Conservation (phyloP, 257 asterid genomes). For the Solanum chiquidenum region DNA sequence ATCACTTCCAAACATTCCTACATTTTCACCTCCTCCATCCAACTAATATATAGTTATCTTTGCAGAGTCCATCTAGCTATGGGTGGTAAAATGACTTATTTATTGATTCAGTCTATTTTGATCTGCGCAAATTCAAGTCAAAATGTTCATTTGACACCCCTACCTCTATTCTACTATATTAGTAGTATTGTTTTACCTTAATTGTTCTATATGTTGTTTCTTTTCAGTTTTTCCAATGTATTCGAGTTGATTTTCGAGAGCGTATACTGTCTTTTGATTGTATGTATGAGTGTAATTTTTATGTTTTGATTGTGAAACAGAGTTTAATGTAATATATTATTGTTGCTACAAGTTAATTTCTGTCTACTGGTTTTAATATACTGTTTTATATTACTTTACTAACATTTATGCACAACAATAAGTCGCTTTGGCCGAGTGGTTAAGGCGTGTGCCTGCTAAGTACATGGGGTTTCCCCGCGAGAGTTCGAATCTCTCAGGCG, state of each 20-base stretch:
- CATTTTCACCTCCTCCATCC: constrained; percentile 4
- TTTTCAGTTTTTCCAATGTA: not conserved
- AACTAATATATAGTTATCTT: not conserved
- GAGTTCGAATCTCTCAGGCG: constrained; percentile 99
- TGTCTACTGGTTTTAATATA: not conserved
- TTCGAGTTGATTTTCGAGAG: not conserved
- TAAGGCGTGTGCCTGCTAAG: constrained; percentile 58
- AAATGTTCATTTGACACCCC: not conserved
- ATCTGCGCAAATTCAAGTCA: not conserved
- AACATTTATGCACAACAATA: accelerated
- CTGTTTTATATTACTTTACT: accelerated
- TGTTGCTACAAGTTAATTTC: not conserved
- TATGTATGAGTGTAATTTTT: not conserved
- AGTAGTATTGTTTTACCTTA: not conserved
- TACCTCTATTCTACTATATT: not conserved
- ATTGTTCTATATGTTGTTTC: not conserved
- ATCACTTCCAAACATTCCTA: not conserved
- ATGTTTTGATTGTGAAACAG: not conserved
- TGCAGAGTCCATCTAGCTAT: not conserved
- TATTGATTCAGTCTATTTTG: not conserved
- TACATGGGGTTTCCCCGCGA: constrained; percentile 99
- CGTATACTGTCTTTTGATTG: not conserved
- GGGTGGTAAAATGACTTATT: not conserved
- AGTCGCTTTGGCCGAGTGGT: constrained; percentile 58
- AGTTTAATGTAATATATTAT: not conserved